Conservation (phyloP, 371 early-diverging fungal species). For the Conidiobolus incongruus region DNA sequence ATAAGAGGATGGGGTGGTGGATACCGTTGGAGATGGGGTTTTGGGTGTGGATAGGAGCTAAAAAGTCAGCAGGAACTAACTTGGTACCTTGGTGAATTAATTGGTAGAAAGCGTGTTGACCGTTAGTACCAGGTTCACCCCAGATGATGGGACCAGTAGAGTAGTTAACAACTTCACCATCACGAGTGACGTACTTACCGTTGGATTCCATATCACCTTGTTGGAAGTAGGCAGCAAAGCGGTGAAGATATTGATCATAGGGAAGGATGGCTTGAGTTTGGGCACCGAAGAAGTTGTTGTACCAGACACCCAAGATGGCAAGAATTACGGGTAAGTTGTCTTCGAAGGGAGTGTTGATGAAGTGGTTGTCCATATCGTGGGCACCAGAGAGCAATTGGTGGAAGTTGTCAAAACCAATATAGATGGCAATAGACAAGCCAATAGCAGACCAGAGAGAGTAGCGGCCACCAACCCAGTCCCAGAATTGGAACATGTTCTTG, state of each 20-base stretch:
- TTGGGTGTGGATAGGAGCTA: conserved; percentile 77
- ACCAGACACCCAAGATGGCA: conserved; percentile 90
- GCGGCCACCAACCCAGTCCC: conserved; percentile 99
- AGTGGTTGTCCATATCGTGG: conserved; percentile 93
- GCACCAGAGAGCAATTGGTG: conserved; percentile 78
- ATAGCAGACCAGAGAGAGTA: conserved; percentile 98
- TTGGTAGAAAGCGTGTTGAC: conserved; percentile 99
- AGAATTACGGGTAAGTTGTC: conserved; percentile 86
- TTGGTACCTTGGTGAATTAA: conserved; percentile 98
- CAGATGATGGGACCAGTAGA: conserved; percentile 95
- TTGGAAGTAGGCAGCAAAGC: conserved; percentile 96
- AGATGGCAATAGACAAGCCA: conserved; percentile 88
- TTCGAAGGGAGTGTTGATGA: conserved; percentile 62
- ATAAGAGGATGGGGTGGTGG: conserved; percentile 87
- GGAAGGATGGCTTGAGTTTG: conserved; percentile 93
- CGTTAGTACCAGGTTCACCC: conserved; percentile 99
- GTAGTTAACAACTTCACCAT: conserved; percentile 49
- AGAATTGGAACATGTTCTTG: conserved; percentile 96
- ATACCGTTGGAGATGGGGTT: conserved; percentile 53
- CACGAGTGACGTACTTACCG: conserved; percentile 84
- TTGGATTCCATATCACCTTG: conserved; percentile 99
- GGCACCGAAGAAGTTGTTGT: conserved; percentile 91
- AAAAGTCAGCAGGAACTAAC: conserved; percentile 86
- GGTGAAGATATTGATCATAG: conserved; percentile 95
- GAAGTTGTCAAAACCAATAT: conserved; percentile 93